phyloP scores from a whole-genome alignment of 805 yeast genomes.

The Kodamaea restingae region DNA sequence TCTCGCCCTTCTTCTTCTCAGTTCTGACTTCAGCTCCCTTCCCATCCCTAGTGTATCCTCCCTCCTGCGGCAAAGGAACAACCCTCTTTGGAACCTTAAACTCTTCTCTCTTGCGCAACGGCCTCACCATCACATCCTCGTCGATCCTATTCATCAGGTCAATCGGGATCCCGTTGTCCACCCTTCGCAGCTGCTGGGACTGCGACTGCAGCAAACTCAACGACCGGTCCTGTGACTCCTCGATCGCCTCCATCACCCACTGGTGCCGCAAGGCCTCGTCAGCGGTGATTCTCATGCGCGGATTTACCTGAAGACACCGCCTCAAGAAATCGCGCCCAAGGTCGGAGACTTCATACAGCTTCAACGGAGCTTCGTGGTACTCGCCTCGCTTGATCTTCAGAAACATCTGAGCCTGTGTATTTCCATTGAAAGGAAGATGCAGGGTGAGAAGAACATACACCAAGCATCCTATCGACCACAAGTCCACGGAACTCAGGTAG shows the following conservation, averaged over 20 bases:
- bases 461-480: constrained; percentile 97
- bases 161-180: constrained; percentile 36
- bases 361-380: constrained; percentile 73
- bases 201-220: constrained; percentile 68
- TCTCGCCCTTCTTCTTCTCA: no score
- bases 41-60: constrained; percentile 17
- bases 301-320: constrained; percentile 71
- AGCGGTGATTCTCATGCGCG: constrained; percentile 69
- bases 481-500: constrained; percentile 87
- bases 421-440: constrained; percentile 91
- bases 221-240: constrained; percentile 30
- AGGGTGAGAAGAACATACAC: constrained; percentile 89
- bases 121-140: constrained; percentile 42
- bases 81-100: constrained; percentile 43
- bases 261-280: constrained; percentile 70
- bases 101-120: constrained; percentile 29
- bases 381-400: constrained; percentile 72
- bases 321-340: constrained; percentile 72
- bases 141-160: constrained; percentile 33
- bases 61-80: constrained; percentile 41
- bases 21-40: constrained; percentile 11
- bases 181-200: constrained; percentile 54
- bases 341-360: constrained; percentile 58
- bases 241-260: constrained; percentile 57
- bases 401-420: constrained; percentile 82